A percentile compares a stretch with the other conserved stretches of the same genome.
phyloP scores from a whole-genome alignment of 441 rosid genomes.

The Pelargonium cotyledonis region DNA sequence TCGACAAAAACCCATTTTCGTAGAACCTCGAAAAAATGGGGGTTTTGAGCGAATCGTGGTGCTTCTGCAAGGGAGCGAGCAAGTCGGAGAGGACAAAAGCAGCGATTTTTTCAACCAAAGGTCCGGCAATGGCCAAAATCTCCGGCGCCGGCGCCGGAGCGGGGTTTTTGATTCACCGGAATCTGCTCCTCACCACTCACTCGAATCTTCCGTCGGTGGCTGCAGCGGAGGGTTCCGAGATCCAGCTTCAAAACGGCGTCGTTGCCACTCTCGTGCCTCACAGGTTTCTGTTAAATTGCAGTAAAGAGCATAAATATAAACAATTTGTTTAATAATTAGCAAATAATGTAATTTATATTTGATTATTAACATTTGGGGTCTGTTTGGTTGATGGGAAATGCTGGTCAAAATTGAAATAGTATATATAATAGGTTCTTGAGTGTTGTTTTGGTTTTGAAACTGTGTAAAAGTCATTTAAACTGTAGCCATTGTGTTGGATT shows the following conservation, averaged over 20 bases:
- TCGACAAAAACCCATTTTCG: no score
- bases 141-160: conserved; percentile 45
- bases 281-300: conserved; percentile 37
- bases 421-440: neutral
- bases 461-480: no score
- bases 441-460: neutral
- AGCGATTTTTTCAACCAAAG: conserved; percentile 62
- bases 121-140: conserved; percentile 61
- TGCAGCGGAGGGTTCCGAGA: conserved; percentile 72
- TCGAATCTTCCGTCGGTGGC: conserved; percentile 72
- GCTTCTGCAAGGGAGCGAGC: conserved; percentile 86
- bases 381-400: no score
- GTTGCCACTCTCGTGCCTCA: conserved; percentile 74
- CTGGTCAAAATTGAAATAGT: no score
- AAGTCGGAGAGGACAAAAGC: conserved; percentile 81
- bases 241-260: conserved; percentile 69
- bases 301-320: no score
- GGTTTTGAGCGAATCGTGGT: conserved; percentile 66
- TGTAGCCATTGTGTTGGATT: neutral
- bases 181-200: conserved; percentile 82
- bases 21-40: conserved; percentile 59
- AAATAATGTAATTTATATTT: no score
- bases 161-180: conserved; percentile 85
- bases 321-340: no score
- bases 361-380: no score